Conservation (phyloP, 2,329 filamentous ascomycete species). For the Aspergillus aculeatus region DNA sequence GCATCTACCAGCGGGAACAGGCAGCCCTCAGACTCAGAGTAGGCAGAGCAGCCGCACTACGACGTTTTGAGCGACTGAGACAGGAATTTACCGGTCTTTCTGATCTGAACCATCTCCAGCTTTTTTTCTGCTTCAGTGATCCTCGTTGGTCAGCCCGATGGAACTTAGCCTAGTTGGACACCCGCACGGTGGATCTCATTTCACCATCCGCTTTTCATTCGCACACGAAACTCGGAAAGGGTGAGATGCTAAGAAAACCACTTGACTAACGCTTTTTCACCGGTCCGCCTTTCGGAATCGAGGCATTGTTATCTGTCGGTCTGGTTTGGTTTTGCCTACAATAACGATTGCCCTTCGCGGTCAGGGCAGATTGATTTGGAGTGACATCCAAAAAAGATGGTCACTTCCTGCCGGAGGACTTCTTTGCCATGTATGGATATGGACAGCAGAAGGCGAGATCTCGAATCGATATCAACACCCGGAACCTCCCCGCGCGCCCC, state of each 20-base stretch:
- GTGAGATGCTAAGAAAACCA: conserved; percentile 6
- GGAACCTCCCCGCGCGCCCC: not conserved
- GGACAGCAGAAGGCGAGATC: not conserved
- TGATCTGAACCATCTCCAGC: conserved; percentile 10
- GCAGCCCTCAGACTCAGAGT: not conserved
- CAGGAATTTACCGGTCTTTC: not conserved
- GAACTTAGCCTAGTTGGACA: not conserved
- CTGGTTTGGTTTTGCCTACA: not conserved
- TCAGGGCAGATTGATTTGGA: not conserved
- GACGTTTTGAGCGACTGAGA: not conserved
- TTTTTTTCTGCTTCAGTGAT: conserved; percentile 4
- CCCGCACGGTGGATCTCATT: conserved; percentile 12
- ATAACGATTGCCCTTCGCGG: not conserved
- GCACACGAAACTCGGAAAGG: conserved; percentile 1
- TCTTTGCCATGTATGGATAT: not conserved
- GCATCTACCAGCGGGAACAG: not conserved
- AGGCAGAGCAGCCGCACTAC: not conserved
- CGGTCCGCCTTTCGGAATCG: conserved; percentile 9
- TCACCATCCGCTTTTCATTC: conserved; percentile 6
- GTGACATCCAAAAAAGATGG: no score
- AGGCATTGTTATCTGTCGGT: conserved; percentile 10
- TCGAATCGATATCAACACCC: not conserved
- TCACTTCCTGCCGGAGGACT: not conserved
- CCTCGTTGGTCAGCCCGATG: not conserved
- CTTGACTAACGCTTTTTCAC: conserved; percentile 12